phyloP scores from a whole-genome alignment of 306 rosid genomes.

The Lathyrus tuberosus region DNA sequence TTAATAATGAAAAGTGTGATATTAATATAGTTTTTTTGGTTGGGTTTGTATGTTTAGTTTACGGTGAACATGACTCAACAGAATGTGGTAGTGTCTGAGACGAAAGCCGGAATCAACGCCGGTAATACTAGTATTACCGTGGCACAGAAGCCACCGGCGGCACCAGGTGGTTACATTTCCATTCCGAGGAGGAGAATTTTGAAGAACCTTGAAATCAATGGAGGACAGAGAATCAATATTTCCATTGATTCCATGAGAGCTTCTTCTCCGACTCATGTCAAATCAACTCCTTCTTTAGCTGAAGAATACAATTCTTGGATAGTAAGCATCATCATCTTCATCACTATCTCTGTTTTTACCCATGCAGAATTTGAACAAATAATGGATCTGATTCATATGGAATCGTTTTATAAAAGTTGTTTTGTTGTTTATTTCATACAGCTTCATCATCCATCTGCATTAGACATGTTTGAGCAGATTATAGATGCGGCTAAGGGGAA shows the following conservation, averaged over 20 bases:
- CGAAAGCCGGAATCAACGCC: constrained; percentile 46
- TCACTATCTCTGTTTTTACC: neutral
- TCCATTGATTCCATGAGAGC: constrained; percentile 94
- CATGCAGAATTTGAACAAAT: neutral
- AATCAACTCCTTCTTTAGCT: constrained; percentile 55
- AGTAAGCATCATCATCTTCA: constrained; percentile 47
- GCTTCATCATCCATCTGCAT: constrained; percentile 83
- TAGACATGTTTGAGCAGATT: constrained; percentile 80
- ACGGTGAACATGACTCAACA: constrained; percentile 71
- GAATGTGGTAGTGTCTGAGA: constrained; percentile 61
- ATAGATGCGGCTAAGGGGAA: constrained; percentile 78
- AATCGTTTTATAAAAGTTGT: too few relatives aligned
- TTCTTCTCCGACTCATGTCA: constrained; percentile 77
- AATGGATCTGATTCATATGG: neutral
- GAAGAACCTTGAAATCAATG: constrained; percentile 75
- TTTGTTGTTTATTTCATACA: constrained; percentile 37
- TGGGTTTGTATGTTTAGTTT: constrained; percentile 8
- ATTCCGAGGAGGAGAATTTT: constrained; percentile 58
- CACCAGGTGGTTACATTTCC: constrained; percentile 62
- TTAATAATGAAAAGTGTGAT: neutral
- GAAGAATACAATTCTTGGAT: constrained; percentile 69
- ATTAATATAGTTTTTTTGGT: neutral
- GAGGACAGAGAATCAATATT: constrained; percentile 64
- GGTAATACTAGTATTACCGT: constrained; percentile 34
- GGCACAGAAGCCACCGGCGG: constrained; percentile 58